Base-by-base conservation (phyloP, 2,329 filamentous ascomycete species). In the Dactylellina sp. region DNA sequence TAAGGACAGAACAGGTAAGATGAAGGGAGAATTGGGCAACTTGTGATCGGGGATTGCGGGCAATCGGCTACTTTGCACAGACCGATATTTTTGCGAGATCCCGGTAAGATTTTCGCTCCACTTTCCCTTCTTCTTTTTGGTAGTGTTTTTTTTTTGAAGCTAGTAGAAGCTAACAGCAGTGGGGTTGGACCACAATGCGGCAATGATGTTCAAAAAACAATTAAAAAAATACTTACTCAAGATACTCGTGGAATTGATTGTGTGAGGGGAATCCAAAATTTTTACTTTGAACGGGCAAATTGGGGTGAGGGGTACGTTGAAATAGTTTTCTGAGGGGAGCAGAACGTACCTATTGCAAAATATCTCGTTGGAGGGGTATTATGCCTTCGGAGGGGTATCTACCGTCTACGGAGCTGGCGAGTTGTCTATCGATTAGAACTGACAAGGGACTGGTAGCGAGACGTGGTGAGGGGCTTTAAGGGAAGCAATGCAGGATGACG, bases 401-500 rank as follows among this genome's bases (percentile, higher is more conserved):
- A 35, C 55, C 46, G 46, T 50, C 46, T 5, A 50, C 28, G 20
- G 46, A 18, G 20, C n/a, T 46, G 14, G 16, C 39, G 46, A 18
- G 20, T 25, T 46, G 14, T 24, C 39, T 12, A 11, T 5, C 28
- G 47, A 18, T n/a, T n/a, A n/a, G 49, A 24, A 16, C 16, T 50
- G 52, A 32, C 28, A 35, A 42, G 39, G 7, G 16, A 7, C 16
- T 7, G 16, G 39, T 46, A 52, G 47, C 24, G 47, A 32, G 4
- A 22, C n/a, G 11, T 35, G 16, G 24, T 52, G 50, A 11, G 61
- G 52, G 42, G 50, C 40, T 40, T 40, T 40, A 1, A 39, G 40
- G 46, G 52, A n/a, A n/a, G 49, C 35, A 53, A 64, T 60, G 66
- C 66, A 63, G 66, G 40, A 72, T 72, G 66, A 72, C 66, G 66